Evolutionary conservation across 495 filamentous ascomycete species (phyloP).

Genomic region (Penicillium silybi): DNA sequence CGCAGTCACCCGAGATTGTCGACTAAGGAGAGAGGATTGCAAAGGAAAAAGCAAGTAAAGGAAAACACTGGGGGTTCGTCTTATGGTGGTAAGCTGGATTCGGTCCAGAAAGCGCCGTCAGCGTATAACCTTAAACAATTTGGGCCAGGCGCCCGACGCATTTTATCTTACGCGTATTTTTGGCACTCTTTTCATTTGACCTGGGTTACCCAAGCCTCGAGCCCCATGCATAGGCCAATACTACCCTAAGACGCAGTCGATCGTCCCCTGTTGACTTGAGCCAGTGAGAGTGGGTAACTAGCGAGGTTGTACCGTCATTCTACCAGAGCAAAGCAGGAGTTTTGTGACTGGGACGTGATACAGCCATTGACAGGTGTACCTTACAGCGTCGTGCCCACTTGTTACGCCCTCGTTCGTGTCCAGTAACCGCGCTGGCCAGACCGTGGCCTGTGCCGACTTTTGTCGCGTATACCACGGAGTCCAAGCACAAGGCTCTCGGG

Average conservation of each 20-base stretch:
- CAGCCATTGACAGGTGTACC: neutral
- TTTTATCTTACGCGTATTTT: neutral
- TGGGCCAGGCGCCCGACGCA: too few species aligned
- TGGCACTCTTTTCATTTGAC: neutral
- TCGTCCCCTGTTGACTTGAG: neutral
- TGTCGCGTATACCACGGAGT: neutral
- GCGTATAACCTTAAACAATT: too few species aligned
- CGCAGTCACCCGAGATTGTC: neutral
- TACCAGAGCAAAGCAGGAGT: neutral
- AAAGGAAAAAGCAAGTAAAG: neutral
- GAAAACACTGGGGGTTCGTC: neutral
- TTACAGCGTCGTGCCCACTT: neutral
- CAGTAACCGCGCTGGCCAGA: neutral
- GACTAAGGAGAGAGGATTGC: neutral
- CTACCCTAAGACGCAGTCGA: neutral
- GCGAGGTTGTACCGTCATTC: neutral
- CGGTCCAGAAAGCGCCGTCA: neutral
- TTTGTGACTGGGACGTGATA: neutral
- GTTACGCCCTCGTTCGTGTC: neutral
- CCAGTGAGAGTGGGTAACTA: neutral
- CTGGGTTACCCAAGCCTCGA: slow-evolving; percentile 4
- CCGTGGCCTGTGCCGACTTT: neutral
- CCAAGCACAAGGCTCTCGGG: neutral
- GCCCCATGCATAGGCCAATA: neutral
- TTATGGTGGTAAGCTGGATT: neutral